phyloP scores from a whole-genome alignment of 2,329 filamentous ascomycete species.

The Dichotomopilus funicola region DNA sequence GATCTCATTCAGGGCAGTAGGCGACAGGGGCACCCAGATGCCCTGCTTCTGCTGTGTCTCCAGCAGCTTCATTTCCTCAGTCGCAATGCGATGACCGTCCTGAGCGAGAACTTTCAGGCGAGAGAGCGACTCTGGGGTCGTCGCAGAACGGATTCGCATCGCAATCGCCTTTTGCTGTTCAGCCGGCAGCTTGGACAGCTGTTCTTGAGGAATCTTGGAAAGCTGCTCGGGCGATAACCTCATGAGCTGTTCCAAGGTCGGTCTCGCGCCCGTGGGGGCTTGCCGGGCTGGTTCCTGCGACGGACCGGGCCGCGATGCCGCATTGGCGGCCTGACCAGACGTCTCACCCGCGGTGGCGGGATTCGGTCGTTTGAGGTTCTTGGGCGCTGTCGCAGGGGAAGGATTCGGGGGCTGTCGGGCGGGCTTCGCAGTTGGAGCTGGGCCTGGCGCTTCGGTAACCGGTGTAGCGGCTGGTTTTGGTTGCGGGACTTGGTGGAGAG shows the following conservation, averaged over 20 bases:
- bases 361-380: slow-evolving; percentile 46
- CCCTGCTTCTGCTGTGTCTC: slow-evolving; percentile 29
- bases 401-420: slow-evolving; percentile 28
- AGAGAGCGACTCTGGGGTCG: slow-evolving; percentile 27
- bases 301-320: slow-evolving; percentile 24
- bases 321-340: slow-evolving; percentile 19
- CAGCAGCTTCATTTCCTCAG: slow-evolving; percentile 23
- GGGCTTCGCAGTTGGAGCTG: slow-evolving; percentile 18
- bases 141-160: neutral
- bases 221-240: slow-evolving; percentile 39
- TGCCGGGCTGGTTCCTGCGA: slow-evolving; percentile 25
- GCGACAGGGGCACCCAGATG: slow-evolving; percentile 41
- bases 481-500: slow-evolving; percentile 19
- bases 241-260: slow-evolving; percentile 35
- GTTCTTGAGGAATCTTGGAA: slow-evolving; percentile 30
- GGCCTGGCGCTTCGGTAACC: slow-evolving; percentile 5
- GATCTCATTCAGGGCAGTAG: slow-evolving; percentile 39
- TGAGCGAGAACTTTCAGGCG: slow-evolving; percentile 28
- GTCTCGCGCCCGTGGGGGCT: slow-evolving; percentile 6
- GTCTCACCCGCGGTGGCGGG: slow-evolving; percentile 39
- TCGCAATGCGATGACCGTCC: slow-evolving; percentile 31
- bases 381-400: slow-evolving; percentile 35
- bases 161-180: slow-evolving; percentile 40
- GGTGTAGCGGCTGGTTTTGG: slow-evolving; percentile 15
- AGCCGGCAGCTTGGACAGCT: slow-evolving; percentile 37